Evolutionary conservation across 495 filamentous ascomycete genomes (phyloP), one percentile per base, ranked within the genome.

Genomic region (Glonium stellatum): DNA sequence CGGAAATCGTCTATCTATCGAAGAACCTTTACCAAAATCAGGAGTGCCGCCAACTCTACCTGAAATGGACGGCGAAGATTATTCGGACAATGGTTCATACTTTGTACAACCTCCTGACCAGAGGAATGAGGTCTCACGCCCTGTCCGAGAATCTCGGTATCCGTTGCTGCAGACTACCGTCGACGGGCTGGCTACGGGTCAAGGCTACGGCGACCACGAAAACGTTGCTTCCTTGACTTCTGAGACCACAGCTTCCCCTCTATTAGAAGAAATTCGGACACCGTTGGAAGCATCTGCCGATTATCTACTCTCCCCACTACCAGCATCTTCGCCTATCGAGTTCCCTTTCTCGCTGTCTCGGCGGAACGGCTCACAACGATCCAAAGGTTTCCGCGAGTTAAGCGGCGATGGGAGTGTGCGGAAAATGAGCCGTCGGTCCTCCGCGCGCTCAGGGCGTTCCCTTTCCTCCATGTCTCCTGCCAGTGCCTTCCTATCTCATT

Each of bases 151-250:
- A 58, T 31, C 55, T 11, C 54, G 62, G n/a, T 62, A 70, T 61
- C 61, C 68, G 21, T 65, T 69, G 23, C 61, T 67, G 5, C 63
- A 67, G 49, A 53, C 66, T 6, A 70, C 65, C 27, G 69, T 70
- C 31, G 63, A 67, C 35, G 57, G 57, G 23, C 57, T 63, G 3
- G 58, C 58, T 6, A 34, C 47, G 10, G 58, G 59, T 34, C 25
- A 35, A 37, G 49, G 53, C 19, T 63, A 56, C 61, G 63, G 2
- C 59, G 63, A 46, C 50, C 48, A 56, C 18, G 65, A 71, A 44
- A 60, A 66, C 21, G 58, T 70, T 25, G 79, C 80, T 15, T 87
- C 84, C 10, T 73, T 87, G 61, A 86, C 84, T 5, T 84, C 83
- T 0, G 75, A 77, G 27, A 78, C 81, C 13, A 84, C 82, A 23